Evolutionary conservation across 495 filamentous ascomycete genomes (phyloP).

Genomic region (Talaromyces liani): DNA sequence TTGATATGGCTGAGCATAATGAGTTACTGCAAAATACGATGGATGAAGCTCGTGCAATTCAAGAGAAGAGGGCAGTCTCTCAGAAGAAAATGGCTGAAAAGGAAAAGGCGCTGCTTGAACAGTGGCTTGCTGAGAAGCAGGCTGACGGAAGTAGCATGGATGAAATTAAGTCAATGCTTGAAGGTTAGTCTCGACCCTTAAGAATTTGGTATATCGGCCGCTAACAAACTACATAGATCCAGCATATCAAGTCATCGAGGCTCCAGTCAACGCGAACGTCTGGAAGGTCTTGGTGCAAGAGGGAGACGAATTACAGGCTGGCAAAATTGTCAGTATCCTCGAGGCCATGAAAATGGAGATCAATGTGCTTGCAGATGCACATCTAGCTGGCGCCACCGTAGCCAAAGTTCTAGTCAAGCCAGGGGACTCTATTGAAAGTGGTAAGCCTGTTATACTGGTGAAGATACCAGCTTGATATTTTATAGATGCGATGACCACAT

Average conservation of each 20-base stretch:
- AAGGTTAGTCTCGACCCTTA: slow-evolving; percentile 22
- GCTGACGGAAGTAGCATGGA: slow-evolving; percentile 32
- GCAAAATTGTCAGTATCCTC: slow-evolving; percentile 32
- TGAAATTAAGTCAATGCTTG: slow-evolving; percentile 31
- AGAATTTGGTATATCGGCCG: no score
- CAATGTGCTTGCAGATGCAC: slow-evolving; percentile 20
- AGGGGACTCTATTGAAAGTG: slow-evolving; percentile 15
- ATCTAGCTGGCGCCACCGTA: slow-evolving; percentile 13
- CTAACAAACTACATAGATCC: slow-evolving; percentile 25
- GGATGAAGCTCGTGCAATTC: slow-evolving; percentile 35
- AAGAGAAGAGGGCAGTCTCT: slow-evolving; percentile 31
- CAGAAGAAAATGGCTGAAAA: slow-evolving; percentile 39
- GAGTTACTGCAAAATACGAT: slow-evolving; percentile 27
- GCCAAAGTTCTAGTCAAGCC: slow-evolving; percentile 35
- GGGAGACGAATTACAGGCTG: slow-evolving; percentile 26
- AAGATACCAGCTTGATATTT: neutral
- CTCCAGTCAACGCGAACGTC: slow-evolving; percentile 47
- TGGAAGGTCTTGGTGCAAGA: slow-evolving; percentile 48
- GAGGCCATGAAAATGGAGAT: slow-evolving; percentile 56
- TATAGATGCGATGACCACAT: neutral
- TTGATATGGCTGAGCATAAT: slow-evolving; percentile 50
- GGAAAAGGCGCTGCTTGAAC: slow-evolving; percentile 34
- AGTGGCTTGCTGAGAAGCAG: slow-evolving; percentile 42
- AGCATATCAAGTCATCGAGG: slow-evolving; percentile 30
- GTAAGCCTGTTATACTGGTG: no score